A percentile compares a stretch with the other conserved stretches of the same genome.
Evolutionary conservation across 257 asterid genomes (phyloP).

Genomic region (Catharanthus roseus): DNA sequence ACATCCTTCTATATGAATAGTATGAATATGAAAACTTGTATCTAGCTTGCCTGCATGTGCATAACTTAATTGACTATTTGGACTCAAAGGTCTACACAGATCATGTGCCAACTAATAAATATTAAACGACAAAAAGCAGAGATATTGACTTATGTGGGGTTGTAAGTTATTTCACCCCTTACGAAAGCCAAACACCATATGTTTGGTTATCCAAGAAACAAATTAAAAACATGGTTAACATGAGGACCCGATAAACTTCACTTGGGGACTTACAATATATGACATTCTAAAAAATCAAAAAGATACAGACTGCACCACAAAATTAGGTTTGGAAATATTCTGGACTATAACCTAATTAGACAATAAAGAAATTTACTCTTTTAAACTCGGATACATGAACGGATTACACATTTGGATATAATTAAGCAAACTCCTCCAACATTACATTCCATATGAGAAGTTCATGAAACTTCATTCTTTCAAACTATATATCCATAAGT

Average conservation of each 20-base stretch:
- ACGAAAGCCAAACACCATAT: too few species aligned
- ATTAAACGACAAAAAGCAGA: background rate
- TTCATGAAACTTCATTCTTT: background rate
- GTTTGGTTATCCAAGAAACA: background rate
- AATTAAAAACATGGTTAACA: background rate
- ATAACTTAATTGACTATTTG: too few species aligned
- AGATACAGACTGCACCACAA: background rate
- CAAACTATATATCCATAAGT: too few species aligned
- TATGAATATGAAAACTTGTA: too few species aligned
- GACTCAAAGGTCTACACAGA: background rate
- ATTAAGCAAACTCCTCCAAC: background rate
- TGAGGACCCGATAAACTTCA: too few species aligned
- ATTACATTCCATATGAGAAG: background rate
- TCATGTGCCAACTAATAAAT: background rate
- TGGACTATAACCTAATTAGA: background rate
- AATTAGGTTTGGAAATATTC: background rate
- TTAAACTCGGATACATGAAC: background rate
- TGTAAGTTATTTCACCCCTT: too few species aligned
- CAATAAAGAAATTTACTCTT: background rate
- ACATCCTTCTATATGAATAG: too few species aligned
- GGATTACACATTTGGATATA: background rate
- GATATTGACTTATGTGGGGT: too few species aligned
- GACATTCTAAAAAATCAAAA: background rate
- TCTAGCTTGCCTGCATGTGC: too few species aligned
- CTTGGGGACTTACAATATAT: background rate